These are phyloP conservation scores for Chrysophaeum taylorii DNA, from an alignment of 352 stramenopile genomes.

Conservation along the genomic window DNA sequence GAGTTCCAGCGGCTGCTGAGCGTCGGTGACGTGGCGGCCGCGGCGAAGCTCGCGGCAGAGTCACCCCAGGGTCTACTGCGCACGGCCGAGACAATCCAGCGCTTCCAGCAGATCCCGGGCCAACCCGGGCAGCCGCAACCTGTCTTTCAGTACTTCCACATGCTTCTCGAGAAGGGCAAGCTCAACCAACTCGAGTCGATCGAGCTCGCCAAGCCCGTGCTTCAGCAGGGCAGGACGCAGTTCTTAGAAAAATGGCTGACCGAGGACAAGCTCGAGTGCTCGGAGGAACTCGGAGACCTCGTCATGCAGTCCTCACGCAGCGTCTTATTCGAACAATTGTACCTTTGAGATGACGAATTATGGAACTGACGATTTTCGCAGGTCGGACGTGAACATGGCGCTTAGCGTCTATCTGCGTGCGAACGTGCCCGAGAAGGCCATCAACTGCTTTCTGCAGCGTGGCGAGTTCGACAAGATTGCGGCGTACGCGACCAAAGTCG, in stretches of 20 bases:
- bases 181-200: constrained; percentile 98
- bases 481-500: constrained; percentile 74
- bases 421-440: constrained; percentile 96
- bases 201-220: constrained; percentile 90
- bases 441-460: constrained; percentile 97
- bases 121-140: constrained; percentile 89
- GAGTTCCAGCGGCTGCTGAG: constrained; percentile 95
- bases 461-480: constrained; percentile 99
- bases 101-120: constrained; percentile 95
- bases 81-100: constrained; percentile 93
- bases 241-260: constrained; percentile 99
- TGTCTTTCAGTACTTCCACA: constrained; percentile 98
- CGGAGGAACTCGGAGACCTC: constrained; percentile 90
- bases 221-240: constrained; percentile 90
- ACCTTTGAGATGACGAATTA: too few species aligned
- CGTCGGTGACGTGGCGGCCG: constrained; percentile 68
- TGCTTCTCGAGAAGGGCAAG: constrained; percentile 91
- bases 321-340: too few species aligned
- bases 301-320: too few species aligned
- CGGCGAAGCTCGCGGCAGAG: constrained; percentile 60
- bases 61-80: constrained; percentile 63
- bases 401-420: constrained; percentile 92
- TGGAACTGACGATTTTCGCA: too few species aligned
- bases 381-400: constrained; percentile 92
- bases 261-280: constrained; percentile 97